Conservation (phyloP, 305 asterid species). For the Plantago rigida region DNA sequence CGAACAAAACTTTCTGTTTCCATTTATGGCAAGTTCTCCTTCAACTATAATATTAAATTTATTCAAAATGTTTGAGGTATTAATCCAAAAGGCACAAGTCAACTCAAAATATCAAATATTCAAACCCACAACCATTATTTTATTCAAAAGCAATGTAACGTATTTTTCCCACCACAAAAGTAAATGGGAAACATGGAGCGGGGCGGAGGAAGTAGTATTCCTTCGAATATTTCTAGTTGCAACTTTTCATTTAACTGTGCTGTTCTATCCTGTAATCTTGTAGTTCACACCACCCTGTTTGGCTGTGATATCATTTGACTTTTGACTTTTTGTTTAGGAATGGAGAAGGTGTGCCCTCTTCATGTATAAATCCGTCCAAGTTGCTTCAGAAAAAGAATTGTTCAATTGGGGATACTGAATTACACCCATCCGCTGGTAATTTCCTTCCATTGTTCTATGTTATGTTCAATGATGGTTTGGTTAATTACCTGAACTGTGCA, state of each 20-base stretch:
- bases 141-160: too few relatives aligned
- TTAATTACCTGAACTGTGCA: conserved; percentile 37
- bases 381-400: conserved; percentile 42
- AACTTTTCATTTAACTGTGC: background rate
- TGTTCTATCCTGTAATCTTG: background rate
- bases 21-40: too few relatives aligned
- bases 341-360: conserved; percentile 35
- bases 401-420: conserved; percentile 31
- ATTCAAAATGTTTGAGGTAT: too few relatives aligned
- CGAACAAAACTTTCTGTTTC: too few relatives aligned
- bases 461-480: conserved; percentile 20
- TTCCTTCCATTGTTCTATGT: conserved; percentile 25
- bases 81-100: too few relatives aligned
- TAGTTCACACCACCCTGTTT: background rate
- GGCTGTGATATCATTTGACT: background rate
- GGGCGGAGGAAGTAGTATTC: background rate
- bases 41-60: too few relatives aligned
- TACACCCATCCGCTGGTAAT: conserved; percentile 44
- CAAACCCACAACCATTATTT: too few relatives aligned
- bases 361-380: conserved; percentile 57
- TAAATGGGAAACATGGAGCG: too few relatives aligned
- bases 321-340: conserved; percentile 46
- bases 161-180: too few relatives aligned
- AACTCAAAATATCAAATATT: too few relatives aligned
- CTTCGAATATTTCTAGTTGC: background rate